Conservation (phyloP, 148 eudicot species). For the Salicornia ramosissima region DNA sequence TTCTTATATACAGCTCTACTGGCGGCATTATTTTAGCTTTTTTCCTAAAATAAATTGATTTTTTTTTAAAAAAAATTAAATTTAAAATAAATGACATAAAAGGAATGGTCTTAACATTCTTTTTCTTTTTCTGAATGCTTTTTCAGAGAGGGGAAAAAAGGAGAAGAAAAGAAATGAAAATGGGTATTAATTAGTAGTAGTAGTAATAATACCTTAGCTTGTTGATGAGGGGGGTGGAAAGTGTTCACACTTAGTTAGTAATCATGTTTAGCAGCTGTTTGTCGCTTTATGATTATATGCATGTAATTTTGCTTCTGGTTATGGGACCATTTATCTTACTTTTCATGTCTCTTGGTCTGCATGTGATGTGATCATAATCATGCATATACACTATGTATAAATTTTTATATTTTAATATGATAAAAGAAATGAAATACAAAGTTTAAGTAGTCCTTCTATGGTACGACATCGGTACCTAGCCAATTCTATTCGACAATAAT, state of each 20-base stretch:
- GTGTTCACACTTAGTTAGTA: conserved; percentile 18
- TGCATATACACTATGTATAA: too few species aligned
- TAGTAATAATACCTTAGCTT: not conserved
- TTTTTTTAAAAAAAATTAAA: not conserved
- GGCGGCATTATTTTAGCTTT: not conserved
- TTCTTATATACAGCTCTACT: too few species aligned
- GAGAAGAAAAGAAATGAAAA: not conserved
- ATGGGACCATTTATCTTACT: conserved; percentile 16
- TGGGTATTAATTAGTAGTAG: not conserved
- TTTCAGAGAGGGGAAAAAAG: too few species aligned
- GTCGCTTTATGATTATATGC: conserved; percentile 27
- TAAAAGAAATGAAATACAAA: too few species aligned
- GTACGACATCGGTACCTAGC: too few species aligned
- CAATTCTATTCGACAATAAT: too few species aligned
- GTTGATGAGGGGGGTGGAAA: conserved; percentile 27
- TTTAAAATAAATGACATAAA: conserved; percentile 25
- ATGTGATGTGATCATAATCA: conserved; percentile 28
- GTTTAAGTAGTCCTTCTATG: too few species aligned
- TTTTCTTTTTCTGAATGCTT: conserved; percentile 8
- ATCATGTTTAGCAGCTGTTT: conserved; percentile 25
- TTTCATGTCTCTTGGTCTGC: not conserved
- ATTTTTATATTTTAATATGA: too few species aligned
- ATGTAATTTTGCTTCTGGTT: conserved; percentile 18
- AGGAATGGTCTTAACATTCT: conserved; percentile 21
- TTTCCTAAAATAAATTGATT: not conserved